A percentile compares a stretch with the other conserved stretches of the same genome.
These are phyloP conservation scores for Echinochloa phyllopogon DNA, from an alignment of 176 grass and related monocot species.

Conservation along the genomic window DNA sequence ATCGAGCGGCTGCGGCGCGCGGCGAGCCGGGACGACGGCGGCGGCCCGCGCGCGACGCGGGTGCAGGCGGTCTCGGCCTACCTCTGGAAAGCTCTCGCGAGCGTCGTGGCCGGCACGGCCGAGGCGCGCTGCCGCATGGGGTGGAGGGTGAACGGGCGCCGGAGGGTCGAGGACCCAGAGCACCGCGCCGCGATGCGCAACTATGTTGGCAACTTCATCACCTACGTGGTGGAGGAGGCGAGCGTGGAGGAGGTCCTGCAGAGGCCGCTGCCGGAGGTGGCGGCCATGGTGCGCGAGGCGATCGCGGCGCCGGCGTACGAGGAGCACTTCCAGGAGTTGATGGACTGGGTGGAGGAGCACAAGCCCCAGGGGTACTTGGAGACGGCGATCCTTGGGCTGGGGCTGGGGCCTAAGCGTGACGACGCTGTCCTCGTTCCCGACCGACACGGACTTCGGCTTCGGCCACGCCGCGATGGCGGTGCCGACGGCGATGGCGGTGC, in stretches of 20 bases:
- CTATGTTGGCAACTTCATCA: conserved; percentile 52
- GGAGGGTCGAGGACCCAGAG: not conserved
- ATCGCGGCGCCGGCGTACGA: conserved; percentile 21
- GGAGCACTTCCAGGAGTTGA: conserved; percentile 51
- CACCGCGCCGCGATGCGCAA: conserved; percentile 15
- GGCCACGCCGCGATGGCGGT: not conserved
- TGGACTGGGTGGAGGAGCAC: conserved; percentile 6
- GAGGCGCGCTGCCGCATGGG: conserved; percentile 52
- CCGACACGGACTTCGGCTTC: not conserved
- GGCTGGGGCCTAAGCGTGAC: not conserved
- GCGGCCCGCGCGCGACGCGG: conserved; percentile 19
- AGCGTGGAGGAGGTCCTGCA: conserved; percentile 38
- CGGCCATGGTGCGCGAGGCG: conserved; percentile 37
- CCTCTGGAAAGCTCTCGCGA: conserved; percentile 55
- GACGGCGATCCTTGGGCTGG: not conserved
- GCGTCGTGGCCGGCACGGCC: conserved; percentile 2
- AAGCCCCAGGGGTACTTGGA: not conserved
- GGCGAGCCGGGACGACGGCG: not conserved
- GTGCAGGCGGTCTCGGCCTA: conserved; percentile 53
- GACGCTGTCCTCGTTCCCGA: not conserved
- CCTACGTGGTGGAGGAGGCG: conserved; percentile 37
- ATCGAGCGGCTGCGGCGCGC: conserved; percentile 19
- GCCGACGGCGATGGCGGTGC: not conserved
- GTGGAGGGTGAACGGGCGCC: conserved; percentile 48
- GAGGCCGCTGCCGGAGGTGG: conserved; percentile 16